Base-by-base conservation (phyloP, 495 filamentous ascomycete species). In the Tuber microsphaerosporum region DNA sequence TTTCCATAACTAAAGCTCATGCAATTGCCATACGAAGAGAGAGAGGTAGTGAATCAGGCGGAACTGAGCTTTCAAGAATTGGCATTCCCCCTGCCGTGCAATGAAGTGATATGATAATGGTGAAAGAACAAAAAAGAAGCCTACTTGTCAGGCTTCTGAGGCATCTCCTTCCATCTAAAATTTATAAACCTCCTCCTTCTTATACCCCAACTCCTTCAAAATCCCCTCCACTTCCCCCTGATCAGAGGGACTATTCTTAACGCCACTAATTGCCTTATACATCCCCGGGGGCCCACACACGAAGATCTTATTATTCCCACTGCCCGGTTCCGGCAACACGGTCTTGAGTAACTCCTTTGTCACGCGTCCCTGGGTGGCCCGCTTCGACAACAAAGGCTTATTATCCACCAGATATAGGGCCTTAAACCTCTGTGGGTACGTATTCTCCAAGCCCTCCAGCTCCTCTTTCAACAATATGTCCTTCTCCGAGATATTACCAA, bases 111-210 rank as follows among this genome's bases (percentile, higher is more conserved):
- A 65, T 65, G 14, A 7, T 12, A 26, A n/a, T 51, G n/a, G 51
- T 26, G 51, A 61, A 61, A 14, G n/a, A 10, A 26, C 3, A 61
- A 26, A 61, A 26, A 61, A 26, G 22, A 34, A 31, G 51, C 14
- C 17, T 34, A 34, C 8, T 26, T 2, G 26, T 14, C 14, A 12
- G 31, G 4, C 5, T 65, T 65, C 31, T 65, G 5, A 6, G 34
- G 5, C 56, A 12, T 17, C 56, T 26, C 10, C 31, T 34, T 34
- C 22, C 34, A 61, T 84, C 81, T 92, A 99, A 84, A 99, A 99
- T 88, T 99, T 99, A 87, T 92, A 98, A 41, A 99, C 96, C 87
- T 99, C 96, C 69, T 97, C 95, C 85, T 92, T 87, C 74, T 81
- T 88, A 86, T 97, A 99, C 26, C 95, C 95, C 72, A 99, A 85